Conservation (phyloP, 306 rosid genomes). For the Trifolium fragiferum region DNA sequence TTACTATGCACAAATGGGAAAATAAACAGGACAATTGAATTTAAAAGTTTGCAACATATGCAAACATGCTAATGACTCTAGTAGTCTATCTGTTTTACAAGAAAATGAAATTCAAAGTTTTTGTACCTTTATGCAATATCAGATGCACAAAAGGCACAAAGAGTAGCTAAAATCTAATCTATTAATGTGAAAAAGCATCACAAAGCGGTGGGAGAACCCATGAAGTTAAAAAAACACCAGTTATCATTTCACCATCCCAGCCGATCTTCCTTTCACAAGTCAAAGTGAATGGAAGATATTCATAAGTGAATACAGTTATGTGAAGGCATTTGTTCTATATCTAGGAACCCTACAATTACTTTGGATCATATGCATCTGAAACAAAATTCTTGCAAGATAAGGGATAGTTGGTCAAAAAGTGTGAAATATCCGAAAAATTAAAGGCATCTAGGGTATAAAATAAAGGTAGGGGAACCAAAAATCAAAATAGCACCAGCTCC, state of each 20-base stretch:
- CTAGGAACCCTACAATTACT: conserved; percentile 5
- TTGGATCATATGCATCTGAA: conserved; percentile 19
- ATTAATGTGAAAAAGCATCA: background rate
- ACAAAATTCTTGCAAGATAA: background rate
- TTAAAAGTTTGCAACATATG: background rate
- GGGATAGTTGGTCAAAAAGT: too few species aligned
- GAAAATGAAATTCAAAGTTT: conserved; percentile 29
- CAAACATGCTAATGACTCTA: conserved; percentile 9
- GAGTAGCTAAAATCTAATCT: background rate
- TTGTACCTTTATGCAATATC: conserved; percentile 4
- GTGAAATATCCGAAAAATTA: too few species aligned
- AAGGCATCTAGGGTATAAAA: too few species aligned
- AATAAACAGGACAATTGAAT: too few species aligned
- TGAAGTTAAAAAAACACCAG: background rate
- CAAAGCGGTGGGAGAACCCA: background rate
- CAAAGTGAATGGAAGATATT: background rate
- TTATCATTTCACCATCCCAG: background rate
- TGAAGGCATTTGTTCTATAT: background rate
- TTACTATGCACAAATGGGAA: too few species aligned
- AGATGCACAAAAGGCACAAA: background rate
- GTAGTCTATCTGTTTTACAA: background rate
- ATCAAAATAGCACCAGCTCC: too few species aligned
- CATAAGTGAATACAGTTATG: background rate
- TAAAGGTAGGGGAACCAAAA: too few species aligned
- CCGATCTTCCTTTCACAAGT: background rate